Conservation (phyloP, 208 protist species). For the Leptomonas pyrrhocoris region DNA sequence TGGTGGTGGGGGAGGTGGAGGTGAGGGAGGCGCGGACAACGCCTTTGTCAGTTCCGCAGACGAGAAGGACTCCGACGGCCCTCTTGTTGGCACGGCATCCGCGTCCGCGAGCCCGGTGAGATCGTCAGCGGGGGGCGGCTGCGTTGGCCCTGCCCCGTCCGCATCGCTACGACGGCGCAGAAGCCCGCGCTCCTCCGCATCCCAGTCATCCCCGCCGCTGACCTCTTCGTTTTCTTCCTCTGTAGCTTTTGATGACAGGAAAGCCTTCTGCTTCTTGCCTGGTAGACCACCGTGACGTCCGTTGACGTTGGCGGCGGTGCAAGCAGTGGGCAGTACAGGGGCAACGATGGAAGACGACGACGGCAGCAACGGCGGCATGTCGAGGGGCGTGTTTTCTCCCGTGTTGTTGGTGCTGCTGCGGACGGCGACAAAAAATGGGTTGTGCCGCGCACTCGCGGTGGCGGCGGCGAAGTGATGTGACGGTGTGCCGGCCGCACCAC, state of each 20-base stretch:
- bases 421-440: constrained; percentile 6
- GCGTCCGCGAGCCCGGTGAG: background rate
- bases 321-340: background rate
- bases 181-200: constrained; percentile 21
- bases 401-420: background rate
- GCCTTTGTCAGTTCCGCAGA: background rate
- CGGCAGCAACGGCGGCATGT: background rate
- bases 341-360: background rate
- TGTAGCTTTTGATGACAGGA: too few species aligned
- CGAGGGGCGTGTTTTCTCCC: background rate
- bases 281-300: too few species aligned
- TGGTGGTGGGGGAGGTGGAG: constrained; percentile 6
- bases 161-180: constrained; percentile 1
- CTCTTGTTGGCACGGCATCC: background rate
- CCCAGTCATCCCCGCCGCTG: constrained; percentile 31
- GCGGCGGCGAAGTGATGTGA: background rate
- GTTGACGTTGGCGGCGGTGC: too few species aligned
- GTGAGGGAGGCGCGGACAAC: background rate
- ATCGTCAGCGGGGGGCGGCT: background rate
- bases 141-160: too few species aligned
- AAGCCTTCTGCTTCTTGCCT: too few species aligned
- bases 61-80: constrained; percentile 1
- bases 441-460: constrained; percentile 2
- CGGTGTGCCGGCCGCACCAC: background rate
- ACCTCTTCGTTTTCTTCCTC: background rate